A percentile compares a stretch with the other conserved stretches of the same genome.
These are phyloP conservation scores for Glycine soja DNA, from an alignment of 306 rosid species.

Conservation along the genomic window DNA sequence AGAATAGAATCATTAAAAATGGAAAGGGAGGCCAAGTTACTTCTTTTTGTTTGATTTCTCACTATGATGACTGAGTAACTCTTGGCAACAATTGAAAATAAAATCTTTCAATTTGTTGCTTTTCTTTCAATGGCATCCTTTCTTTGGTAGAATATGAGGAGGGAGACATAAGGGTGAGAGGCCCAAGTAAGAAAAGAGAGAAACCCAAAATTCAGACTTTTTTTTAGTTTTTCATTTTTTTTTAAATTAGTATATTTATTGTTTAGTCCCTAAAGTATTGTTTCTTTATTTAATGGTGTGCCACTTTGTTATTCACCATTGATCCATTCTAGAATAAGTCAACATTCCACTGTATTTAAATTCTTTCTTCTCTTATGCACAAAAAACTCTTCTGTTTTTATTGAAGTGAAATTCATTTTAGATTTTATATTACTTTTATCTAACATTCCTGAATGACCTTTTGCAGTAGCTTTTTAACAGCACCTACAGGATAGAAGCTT, in stretches of 20 bases:
- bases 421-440: conserved; percentile 33
- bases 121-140: background rate
- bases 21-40: background rate
- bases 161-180: no score
- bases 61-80: background rate
- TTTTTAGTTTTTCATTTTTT: no score
- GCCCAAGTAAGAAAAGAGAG: no score
- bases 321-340: background rate
- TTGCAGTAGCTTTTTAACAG: conserved; percentile 20
- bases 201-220: no score
- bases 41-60: background rate
- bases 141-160: background rate
- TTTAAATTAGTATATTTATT: no score
- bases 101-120: background rate
- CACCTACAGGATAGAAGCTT: conserved; percentile 31
- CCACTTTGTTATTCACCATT: background rate
- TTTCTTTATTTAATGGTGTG: background rate
- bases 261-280: background rate
- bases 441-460: conserved; percentile 34
- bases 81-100: background rate
- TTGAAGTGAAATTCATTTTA: conserved; percentile 3
- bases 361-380: background rate
- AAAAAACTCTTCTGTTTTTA: background rate
- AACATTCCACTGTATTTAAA: background rate
- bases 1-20: conserved; percentile 8